These are phyloP conservation scores for Diplocarpon mali DNA, from an alignment of 2,329 filamentous ascomycete genomes.

Conservation along the genomic window DNA sequence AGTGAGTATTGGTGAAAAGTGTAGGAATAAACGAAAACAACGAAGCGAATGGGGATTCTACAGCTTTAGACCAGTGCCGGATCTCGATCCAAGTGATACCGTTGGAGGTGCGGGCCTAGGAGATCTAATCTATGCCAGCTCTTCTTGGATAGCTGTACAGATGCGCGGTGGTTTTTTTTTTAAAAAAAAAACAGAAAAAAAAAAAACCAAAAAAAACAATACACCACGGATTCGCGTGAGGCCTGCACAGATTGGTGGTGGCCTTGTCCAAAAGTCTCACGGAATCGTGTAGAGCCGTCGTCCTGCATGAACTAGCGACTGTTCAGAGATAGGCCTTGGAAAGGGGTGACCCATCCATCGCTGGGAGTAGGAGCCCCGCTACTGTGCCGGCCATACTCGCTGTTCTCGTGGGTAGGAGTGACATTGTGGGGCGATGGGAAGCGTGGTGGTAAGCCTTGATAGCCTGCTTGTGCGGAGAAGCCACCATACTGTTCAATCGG, in stretches of 20 bases:
- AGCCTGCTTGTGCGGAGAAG: conserved; percentile 34
- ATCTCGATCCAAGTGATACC: not conserved
- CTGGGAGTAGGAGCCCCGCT: conserved; percentile 27
- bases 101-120: not conserved
- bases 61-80: not conserved
- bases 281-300: not conserved
- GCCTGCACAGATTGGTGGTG: not conserved
- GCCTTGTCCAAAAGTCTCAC: not conserved
- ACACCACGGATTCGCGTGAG: not conserved
- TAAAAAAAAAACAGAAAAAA: not conserved
- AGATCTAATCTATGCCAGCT: not conserved
- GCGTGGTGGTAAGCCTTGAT: conserved; percentile 36
- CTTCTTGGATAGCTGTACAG: not conserved
- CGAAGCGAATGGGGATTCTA: not conserved
- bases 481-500: conserved; percentile 34
- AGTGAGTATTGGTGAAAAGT: too few relatives aligned
- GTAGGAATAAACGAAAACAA: not conserved
- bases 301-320: conserved; percentile 16
- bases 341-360: conserved; percentile 48
- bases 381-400: conserved; percentile 34
- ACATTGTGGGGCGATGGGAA: conserved; percentile 34
- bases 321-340: conserved; percentile 64
- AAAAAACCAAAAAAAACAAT: not conserved
- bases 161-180: not conserved
- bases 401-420: conserved; percentile 29